Percentiles rank a stretch among this genome's conserved stretches.
Evolutionary conservation across 2,329 filamentous ascomycete species (phyloP).

Genomic region (Talaromyces pinophilus): DNA sequence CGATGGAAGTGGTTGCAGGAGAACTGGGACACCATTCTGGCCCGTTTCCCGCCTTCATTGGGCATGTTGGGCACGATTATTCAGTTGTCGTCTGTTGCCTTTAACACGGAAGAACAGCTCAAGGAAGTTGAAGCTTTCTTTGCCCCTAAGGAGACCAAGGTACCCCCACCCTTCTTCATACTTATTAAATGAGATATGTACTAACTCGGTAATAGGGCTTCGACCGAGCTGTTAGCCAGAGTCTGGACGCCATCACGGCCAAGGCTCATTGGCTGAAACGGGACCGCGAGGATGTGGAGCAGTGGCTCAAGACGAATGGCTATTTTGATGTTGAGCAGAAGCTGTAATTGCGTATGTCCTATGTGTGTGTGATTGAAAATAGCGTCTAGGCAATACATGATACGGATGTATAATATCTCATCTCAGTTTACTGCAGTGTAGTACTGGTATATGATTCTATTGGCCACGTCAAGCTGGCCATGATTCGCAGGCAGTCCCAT

Average conservation of each 20-base stretch:
- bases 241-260: slow-evolving; percentile 76
- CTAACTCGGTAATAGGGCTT: slow-evolving; percentile 58
- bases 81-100: slow-evolving; percentile 76
- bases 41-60: slow-evolving; percentile 80
- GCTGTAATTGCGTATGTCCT: slow-evolving; percentile 9
- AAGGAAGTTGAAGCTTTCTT: slow-evolving; percentile 80
- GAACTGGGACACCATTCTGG: slow-evolving; percentile 83
- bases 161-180: slow-evolving; percentile 28
- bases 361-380: not conserved
- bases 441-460: not conserved
- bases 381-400: not conserved
- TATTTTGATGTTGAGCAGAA: slow-evolving; percentile 19
- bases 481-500: not conserved
- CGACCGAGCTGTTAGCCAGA: slow-evolving; percentile 86
- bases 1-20: slow-evolving; percentile 80
- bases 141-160: slow-evolving; percentile 75
- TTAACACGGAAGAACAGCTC: slow-evolving; percentile 75
- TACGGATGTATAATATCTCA: slow-evolving; percentile 6
- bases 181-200: not conserved
- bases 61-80: slow-evolving; percentile 85
- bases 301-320: slow-evolving; percentile 68
- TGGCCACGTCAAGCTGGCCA: not conserved
- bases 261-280: slow-evolving; percentile 80
- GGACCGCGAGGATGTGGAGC: slow-evolving; percentile 73
- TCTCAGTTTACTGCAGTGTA: not conserved